Conservation (phyloP, 257 asterid genomes). For the Catharanthus roseus region DNA sequence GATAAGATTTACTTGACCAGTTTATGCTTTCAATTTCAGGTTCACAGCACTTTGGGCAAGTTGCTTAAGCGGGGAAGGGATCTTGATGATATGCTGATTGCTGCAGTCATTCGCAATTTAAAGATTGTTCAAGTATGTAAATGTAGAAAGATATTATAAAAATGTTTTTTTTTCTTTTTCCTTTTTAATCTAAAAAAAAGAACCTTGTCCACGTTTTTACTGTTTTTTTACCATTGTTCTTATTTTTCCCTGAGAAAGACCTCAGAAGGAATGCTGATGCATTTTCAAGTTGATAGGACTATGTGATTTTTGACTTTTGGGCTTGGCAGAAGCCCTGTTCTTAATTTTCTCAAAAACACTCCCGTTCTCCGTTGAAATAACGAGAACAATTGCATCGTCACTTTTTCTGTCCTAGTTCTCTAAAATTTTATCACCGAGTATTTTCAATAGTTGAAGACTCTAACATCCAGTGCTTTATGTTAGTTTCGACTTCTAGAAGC, state of each 20-base stretch:
- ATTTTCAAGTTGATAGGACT: neutral
- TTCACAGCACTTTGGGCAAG: slow-evolving; percentile 56
- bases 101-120: slow-evolving; percentile 79
- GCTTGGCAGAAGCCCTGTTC: neutral
- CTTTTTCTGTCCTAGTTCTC: neutral
- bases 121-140: slow-evolving; percentile 73
- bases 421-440: neutral
- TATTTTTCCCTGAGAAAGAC: neutral
- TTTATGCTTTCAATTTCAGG: slow-evolving; percentile 34
- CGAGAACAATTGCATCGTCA: neutral
- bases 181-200: neutral
- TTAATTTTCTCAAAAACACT: neutral
- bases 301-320: neutral
- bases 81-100: slow-evolving; percentile 66
- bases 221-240: neutral
- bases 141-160: neutral
- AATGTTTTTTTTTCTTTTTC: neutral
- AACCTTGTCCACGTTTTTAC: neutral
- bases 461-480: neutral
- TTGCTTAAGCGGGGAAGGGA: slow-evolving; percentile 63
- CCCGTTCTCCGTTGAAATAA: neutral
- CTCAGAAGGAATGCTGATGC: neutral
- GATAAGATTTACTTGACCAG: neutral
- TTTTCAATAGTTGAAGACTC: neutral
- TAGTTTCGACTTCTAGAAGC: slow-evolving; percentile 5